Base-by-base conservation (phyloP, 2,329 filamentous ascomycete species). In the Ilyonectria sp. region DNA sequence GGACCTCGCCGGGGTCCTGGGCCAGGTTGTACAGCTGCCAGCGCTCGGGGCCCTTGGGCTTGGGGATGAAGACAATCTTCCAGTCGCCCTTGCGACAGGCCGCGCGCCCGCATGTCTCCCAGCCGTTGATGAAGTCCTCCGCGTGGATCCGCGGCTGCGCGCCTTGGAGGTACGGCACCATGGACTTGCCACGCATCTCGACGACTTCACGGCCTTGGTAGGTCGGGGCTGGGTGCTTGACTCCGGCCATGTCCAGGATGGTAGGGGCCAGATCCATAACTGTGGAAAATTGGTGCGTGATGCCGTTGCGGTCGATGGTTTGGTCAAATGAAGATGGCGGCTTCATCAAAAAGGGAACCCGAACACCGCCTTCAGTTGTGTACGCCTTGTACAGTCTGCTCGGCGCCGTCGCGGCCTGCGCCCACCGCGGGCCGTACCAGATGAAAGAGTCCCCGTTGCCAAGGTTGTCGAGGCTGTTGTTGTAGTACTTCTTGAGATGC, bases 21-120 rank as follows among this genome's bases (percentile, higher is more conserved):
- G 74, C 76, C 2, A 90, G 79, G 71, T 89, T 84, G 72, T 88
- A 90, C 44, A 90, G 77, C 77, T 90, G 85, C 87, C 87, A 90
- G 29, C 82, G 82, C 72, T 88, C 87, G 0, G 87, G 21, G 19
- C 71, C 77, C 59, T 74, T 74, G 21, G 84, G 87, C 63, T 85
- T 86, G 1, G 86, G 87, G 56, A 89, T 86, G 73, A 86, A 89
- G 49, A 88, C 83, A 6, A 87, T 87, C 75, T 89, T 90, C 83
- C 85, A 90, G 71, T 87, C 82, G 8, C 84, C 86, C 60, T 85
- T 86, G 49, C 87, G 86, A 26, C 89, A 82, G 0, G 88, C 88
- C 2, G 69, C 71, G 4, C 84, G 82, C 0, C 86, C 85, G 70
- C 85, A 89, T 0, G 84, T 85, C 68, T 90, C 87, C 87, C 87